Conservation (phyloP, 805 yeast genomes). For the Metschnikowia vanudenii region DNA sequence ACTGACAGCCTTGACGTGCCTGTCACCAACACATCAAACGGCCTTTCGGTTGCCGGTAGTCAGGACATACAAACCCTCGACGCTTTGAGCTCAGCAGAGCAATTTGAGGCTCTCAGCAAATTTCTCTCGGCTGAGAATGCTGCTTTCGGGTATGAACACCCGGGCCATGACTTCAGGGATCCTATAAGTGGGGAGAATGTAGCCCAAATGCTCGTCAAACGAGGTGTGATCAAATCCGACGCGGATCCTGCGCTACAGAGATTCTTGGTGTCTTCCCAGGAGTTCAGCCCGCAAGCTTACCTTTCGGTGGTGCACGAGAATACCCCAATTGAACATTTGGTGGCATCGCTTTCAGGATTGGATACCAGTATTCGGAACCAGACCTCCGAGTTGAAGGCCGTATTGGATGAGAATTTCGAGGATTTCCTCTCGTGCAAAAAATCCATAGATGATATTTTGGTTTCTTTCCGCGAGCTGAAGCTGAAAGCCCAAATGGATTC, state of each 20-base stretch:
- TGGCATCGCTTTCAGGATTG: conserved; percentile 28
- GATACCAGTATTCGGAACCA: conserved; percentile 36
- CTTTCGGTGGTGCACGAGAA: conserved; percentile 38
- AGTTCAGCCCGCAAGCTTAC: conserved; percentile 36
- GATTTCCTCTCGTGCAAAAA: conserved; percentile 37
- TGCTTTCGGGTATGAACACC: conserved; percentile 10
- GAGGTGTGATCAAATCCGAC: conserved; percentile 26
- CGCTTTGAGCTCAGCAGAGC: conserved; percentile 26
- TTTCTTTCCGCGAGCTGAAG: conserved; percentile 33
- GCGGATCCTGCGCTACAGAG: conserved; percentile 32
- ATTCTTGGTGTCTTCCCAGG: conserved; percentile 36
- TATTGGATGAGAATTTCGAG: conserved; percentile 36
- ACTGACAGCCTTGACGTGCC: conserved; percentile 25
- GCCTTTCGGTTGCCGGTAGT: neutral
- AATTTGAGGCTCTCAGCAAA: conserved; percentile 30
- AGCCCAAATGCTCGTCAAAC: conserved; percentile 24
- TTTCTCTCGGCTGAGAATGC: conserved; percentile 22
- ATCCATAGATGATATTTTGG: conserved; percentile 39
- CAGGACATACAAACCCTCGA: conserved; percentile 22
- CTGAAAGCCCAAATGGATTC: conserved; percentile 35
- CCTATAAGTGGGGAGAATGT: conserved; percentile 35
- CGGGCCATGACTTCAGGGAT: conserved; percentile 30
- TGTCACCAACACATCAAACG: conserved; percentile 18
- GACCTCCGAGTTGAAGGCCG: conserved; percentile 35
- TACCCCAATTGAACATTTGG: conserved; percentile 36